A percentile compares a stretch with the other conserved stretches of the same genome.
Evolutionary conservation across 2,329 filamentous ascomycete species (phyloP).

Genomic region (Ophiostoma novo-ulmi): DNA sequence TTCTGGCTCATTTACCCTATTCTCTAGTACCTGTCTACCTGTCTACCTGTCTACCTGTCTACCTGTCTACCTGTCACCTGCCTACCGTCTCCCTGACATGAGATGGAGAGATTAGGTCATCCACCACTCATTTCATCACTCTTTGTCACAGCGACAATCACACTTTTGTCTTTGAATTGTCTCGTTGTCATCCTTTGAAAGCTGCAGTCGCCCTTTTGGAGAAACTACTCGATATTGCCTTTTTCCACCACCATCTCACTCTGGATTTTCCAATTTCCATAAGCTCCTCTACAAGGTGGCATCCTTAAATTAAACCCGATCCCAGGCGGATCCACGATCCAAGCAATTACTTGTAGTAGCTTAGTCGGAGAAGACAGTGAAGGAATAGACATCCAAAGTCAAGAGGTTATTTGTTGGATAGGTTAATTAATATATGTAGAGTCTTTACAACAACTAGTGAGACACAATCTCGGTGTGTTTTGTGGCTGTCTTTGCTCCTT

Average conservation of each 20-base stretch:
- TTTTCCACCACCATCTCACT: neutral
- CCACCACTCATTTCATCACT: neutral
- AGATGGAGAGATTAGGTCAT: neutral
- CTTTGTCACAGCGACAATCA: constrained; percentile 1
- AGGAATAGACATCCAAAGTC: no score
- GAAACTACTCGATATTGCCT: neutral
- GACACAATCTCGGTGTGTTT: neutral
- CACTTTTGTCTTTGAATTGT: neutral
- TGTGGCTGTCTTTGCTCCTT: neutral
- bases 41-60: neutral
- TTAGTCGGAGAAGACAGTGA: no score
- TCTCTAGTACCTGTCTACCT: no score
- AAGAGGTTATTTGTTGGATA: no score
- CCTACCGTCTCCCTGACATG: neutral
- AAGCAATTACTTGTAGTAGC: neutral
- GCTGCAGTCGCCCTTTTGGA: neutral
- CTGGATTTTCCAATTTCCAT: neutral
- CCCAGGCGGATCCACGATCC: constrained; percentile 11
- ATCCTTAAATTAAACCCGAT: constrained; percentile 10
- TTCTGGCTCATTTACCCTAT: no score
- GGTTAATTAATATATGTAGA: neutral
- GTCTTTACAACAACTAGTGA: neutral
- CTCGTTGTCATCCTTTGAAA: neutral
- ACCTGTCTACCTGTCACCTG: neutral
- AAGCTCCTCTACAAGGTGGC: neutral